Conservation (phyloP, 2,329 filamentous ascomycete species). For the Corniculantispora saksenae region DNA sequence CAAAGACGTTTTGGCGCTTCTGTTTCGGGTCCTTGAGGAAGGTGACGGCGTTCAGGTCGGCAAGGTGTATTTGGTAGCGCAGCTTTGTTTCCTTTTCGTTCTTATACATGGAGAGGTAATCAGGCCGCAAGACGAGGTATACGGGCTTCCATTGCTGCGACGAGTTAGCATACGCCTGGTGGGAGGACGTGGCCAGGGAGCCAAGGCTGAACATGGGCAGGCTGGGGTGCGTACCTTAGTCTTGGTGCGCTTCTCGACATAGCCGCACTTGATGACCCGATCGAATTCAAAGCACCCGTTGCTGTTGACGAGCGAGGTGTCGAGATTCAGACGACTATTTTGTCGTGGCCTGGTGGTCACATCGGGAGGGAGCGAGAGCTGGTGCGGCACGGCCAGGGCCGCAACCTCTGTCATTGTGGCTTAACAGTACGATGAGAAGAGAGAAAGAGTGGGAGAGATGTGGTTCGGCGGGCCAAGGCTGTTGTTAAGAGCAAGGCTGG, state of each 20-base stretch:
- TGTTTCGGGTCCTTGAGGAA: conserved; percentile 87
- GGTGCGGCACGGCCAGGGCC: conserved; percentile 11
- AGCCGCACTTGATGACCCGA: conserved; percentile 85
- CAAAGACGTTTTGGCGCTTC: conserved; percentile 84
- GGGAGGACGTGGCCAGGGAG: too few relatives aligned
- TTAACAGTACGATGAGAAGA: neutral
- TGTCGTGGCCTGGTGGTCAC: conserved; percentile 26
- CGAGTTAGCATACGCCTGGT: conserved; percentile 2
- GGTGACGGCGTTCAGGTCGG: conserved; percentile 88
- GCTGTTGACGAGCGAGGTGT: conserved; percentile 83
- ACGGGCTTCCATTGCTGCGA: conserved; percentile 82
- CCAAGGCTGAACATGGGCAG: conserved; percentile 9
- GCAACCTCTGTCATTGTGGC: conserved; percentile 17
- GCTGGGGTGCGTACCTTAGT: conserved; percentile 69
- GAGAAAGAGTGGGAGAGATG: neutral
- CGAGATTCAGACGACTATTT: conserved; percentile 42
- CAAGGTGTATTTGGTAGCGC: conserved; percentile 81
- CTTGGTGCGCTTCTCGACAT: conserved; percentile 85
- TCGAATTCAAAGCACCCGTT: conserved; percentile 97
- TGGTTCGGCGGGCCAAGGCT: neutral
- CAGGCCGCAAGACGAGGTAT: conserved; percentile 86
- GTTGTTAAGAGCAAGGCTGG: neutral
- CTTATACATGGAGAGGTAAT: conserved; percentile 89
- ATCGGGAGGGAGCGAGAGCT: conserved; percentile 18
- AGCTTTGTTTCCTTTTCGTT: conserved; percentile 87